Evolutionary conservation across 2,329 filamentous ascomycete species (phyloP).

Genomic region (Fusarium sp.): DNA sequence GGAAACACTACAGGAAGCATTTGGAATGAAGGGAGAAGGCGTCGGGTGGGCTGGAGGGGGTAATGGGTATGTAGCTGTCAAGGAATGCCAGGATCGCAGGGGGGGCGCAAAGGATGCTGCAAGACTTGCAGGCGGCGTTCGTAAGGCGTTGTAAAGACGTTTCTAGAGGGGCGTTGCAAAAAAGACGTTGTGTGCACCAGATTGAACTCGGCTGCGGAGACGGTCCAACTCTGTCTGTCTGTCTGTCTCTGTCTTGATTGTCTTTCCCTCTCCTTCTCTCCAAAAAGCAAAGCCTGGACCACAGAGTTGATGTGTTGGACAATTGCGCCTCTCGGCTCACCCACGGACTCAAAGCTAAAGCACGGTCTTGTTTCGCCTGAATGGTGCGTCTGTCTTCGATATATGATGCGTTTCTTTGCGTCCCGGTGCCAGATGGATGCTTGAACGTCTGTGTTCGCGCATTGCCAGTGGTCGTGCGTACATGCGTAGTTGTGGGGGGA

Average conservation of each 20-base stretch:
- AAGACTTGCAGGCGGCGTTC: slow-evolving; percentile 6
- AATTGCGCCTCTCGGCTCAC: slow-evolving; percentile 2
- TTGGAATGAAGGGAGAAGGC: slow-evolving; percentile 44
- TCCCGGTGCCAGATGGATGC: slow-evolving; percentile 15
- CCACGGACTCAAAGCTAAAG: slow-evolving; percentile 6
- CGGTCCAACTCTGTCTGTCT: slow-evolving; percentile 6
- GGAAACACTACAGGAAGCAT: slow-evolving; percentile 32
- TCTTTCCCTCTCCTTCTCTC: background rate
- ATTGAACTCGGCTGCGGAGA: slow-evolving; percentile 23
- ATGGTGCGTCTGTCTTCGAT: slow-evolving; percentile 20
- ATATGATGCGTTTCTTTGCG: slow-evolving; percentile 27
- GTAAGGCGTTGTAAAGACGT: slow-evolving; percentile 15
- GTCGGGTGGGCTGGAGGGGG: slow-evolving; percentile 29
- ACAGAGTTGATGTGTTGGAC: background rate
- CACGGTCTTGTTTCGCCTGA: slow-evolving; percentile 28
- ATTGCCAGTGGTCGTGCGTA: slow-evolving; percentile 19
- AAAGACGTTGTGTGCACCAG: background rate
- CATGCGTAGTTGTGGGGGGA: slow-evolving; percentile 30
- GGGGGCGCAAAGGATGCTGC: slow-evolving; percentile 25
- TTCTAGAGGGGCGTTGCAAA: slow-evolving; percentile 8
- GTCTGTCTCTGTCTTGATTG: background rate
- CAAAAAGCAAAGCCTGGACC: slow-evolving; percentile 1
- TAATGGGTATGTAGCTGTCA: slow-evolving; percentile 12
- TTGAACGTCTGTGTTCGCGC: slow-evolving; percentile 16
- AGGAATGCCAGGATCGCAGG: slow-evolving; percentile 40